Percentiles rank a stretch among this genome's conserved stretches.
These are phyloP conservation scores for Suaeda aralocaspica DNA, from an alignment of 148 eudicot species.

Conservation along the genomic window DNA sequence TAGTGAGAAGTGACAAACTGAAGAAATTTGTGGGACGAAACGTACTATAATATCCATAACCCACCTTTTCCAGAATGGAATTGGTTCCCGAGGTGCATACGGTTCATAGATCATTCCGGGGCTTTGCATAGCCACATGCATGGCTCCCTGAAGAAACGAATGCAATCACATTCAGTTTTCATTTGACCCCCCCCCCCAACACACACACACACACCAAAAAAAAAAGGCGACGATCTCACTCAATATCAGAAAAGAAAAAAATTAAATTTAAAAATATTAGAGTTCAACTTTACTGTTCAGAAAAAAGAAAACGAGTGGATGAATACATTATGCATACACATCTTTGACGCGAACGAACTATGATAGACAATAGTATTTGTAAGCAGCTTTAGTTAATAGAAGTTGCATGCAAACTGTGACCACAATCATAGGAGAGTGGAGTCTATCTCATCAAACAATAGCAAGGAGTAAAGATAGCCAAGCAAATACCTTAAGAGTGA, in stretches of 20 bases:
- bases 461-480: too few relatives aligned
- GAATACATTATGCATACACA: background rate
- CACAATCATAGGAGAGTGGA: background rate
- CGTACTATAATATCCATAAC: constrained; percentile 12
- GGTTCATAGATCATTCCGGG: constrained; percentile 94
- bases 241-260: background rate
- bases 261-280: background rate
- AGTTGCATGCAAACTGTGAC: background rate
- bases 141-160: constrained; percentile 53
- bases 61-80: constrained; percentile 77
- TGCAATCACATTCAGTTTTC: constrained; percentile 10
- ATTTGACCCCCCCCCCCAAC: background rate
- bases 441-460: background rate
- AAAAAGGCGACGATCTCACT: background rate
- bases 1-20: background rate
- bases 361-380: background rate
- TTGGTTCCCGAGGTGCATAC: constrained; percentile 66
- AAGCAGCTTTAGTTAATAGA: background rate
- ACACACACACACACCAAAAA: background rate
- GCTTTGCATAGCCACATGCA: constrained; percentile 70
- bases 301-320: background rate
- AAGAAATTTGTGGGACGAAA: background rate
- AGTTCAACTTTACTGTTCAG: background rate
- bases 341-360: background rate
- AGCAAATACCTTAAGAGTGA: background rate